These are phyloP conservation scores for Nevesoporus exiguus DNA, from an alignment of 768 basidiomycete genomes.

Conservation along the genomic window DNA sequence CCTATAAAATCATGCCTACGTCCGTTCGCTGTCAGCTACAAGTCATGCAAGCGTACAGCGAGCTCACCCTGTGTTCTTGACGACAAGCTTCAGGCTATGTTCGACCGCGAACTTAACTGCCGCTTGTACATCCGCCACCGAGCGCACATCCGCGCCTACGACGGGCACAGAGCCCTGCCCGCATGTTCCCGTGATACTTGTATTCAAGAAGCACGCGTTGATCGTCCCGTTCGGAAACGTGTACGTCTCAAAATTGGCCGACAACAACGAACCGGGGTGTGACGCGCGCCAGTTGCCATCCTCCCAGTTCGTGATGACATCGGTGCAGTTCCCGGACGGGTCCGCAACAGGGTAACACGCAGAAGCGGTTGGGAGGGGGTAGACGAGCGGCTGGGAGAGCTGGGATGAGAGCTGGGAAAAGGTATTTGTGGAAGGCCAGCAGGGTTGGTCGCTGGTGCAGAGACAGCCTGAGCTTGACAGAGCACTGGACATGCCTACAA, in stretches of 20 bases:
- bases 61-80: constrained; percentile 26
- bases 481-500: neutral
- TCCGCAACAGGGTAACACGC: constrained; percentile 39
- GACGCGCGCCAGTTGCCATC: constrained; percentile 41
- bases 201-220: constrained; percentile 36
- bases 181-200: constrained; percentile 21
- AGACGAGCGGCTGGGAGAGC: constrained; percentile 43
- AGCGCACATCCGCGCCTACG: constrained; percentile 22
- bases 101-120: constrained; percentile 20
- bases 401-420: constrained; percentile 34
- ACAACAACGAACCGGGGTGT: constrained; percentile 40
- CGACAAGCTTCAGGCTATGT: constrained; percentile 15
- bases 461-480: constrained; percentile 24
- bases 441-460: constrained; percentile 36
- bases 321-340: constrained; percentile 39
- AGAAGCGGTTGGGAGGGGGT: constrained; percentile 39
- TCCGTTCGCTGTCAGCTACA: neutral
- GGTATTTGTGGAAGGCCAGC: constrained; percentile 40
- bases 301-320: constrained; percentile 23
- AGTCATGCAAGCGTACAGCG: neutral
- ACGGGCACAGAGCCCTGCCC: constrained; percentile 20
- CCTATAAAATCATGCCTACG: constrained; percentile 38
- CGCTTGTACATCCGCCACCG: constrained; percentile 17
- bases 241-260: constrained; percentile 32
- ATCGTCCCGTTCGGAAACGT: constrained; percentile 44